phyloP scores from a whole-genome alignment of 2,329 filamentous ascomycete genomes.

The Penicillium sp. region DNA sequence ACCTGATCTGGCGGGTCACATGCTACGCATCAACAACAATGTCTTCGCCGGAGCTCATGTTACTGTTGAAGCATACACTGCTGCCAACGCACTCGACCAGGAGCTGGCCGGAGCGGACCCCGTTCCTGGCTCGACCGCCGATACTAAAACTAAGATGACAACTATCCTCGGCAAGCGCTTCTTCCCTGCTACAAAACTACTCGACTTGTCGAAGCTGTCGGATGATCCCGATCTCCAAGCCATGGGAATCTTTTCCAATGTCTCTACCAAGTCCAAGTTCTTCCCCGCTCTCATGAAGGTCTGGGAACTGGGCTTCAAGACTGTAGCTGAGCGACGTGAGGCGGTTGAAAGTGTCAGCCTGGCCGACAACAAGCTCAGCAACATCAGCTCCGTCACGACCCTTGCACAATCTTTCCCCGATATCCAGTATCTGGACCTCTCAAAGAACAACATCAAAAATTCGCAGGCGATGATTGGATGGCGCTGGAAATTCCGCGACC shows the following conservation, averaged over 20 bases:
- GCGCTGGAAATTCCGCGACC: slow-evolving; percentile 72
- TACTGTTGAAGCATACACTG: slow-evolving; percentile 50
- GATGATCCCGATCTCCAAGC: slow-evolving; percentile 68
- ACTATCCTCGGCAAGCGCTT: slow-evolving; percentile 73
- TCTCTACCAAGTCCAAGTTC: slow-evolving; percentile 74
- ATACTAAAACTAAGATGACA: slow-evolving; percentile 67
- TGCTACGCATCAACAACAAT: slow-evolving; percentile 67
- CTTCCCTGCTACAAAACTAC: slow-evolving; percentile 65
- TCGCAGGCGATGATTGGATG: slow-evolving; percentile 68
- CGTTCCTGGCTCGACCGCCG: slow-evolving; percentile 49
- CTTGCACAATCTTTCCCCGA: slow-evolving; percentile 79
- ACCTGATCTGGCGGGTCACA: slow-evolving; percentile 61
- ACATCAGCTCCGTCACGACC: slow-evolving; percentile 68
- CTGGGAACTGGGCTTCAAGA: slow-evolving; percentile 74
- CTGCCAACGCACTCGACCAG: slow-evolving; percentile 20
- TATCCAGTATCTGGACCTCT: slow-evolving; percentile 83
- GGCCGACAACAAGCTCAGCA: slow-evolving; percentile 72
- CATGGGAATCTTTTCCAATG: slow-evolving; percentile 72
- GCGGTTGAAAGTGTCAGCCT: slow-evolving; percentile 80
- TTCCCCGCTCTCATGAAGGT: slow-evolving; percentile 90
- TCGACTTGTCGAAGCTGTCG: slow-evolving; percentile 77
- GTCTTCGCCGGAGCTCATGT: slow-evolving; percentile 65
- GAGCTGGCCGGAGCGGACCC: slow-evolving; percentile 27
- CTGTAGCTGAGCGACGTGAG: slow-evolving; percentile 67
- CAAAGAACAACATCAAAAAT: slow-evolving; percentile 72